A percentile compares a stretch with the other conserved stretches of the same genome.
phyloP scores from a whole-genome alignment of 805 yeast species.

The Wickerhamomyces canadensis region DNA sequence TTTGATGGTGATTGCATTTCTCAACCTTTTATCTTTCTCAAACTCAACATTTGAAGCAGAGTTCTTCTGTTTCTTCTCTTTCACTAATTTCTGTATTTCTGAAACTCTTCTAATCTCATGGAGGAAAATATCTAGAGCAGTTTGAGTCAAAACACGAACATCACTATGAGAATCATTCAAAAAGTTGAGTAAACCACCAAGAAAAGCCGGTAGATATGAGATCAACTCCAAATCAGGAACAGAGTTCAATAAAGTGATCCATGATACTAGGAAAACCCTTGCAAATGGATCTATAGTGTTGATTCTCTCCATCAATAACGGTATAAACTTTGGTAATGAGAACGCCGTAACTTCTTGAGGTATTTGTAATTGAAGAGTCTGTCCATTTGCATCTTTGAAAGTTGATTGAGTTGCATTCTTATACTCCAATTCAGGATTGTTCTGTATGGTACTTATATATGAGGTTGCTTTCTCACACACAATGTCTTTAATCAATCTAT shows the following conservation, averaged over 20 bases:
- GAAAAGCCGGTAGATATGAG: conserved; percentile 80
- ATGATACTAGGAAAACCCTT: conserved; percentile 83
- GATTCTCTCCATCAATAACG: conserved; percentile 85
- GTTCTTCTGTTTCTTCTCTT: conserved; percentile 24
- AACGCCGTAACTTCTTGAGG: conserved; percentile 67
- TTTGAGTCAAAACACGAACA: conserved; percentile 80
- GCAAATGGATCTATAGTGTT: conserved; percentile 91
- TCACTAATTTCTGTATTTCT: conserved; percentile 54
- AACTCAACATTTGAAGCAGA: conserved; percentile 1
- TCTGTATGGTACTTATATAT: conserved; percentile 69
- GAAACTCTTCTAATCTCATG: conserved; percentile 78
- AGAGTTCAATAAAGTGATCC: conserved; percentile 89
- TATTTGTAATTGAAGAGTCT: conserved; percentile 53
- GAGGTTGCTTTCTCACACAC: conserved; percentile 92
- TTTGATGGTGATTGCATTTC: conserved; percentile 13
- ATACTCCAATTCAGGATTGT: conserved; percentile 35
- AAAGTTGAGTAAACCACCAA: conserved; percentile 77
- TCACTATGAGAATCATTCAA: conserved; percentile 81
- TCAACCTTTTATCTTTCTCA: conserved; percentile 15
- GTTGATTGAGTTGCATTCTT: conserved; percentile 34
- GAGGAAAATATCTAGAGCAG: conserved; percentile 65
- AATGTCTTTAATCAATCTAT: conserved; percentile 85
- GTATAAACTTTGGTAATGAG: conserved; percentile 81
- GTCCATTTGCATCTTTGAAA: conserved; percentile 50
- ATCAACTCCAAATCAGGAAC: conserved; percentile 88